These are phyloP conservation scores for Thalassia testudinum DNA, from an alignment of 116 monocot species.

Conservation along the genomic window DNA sequence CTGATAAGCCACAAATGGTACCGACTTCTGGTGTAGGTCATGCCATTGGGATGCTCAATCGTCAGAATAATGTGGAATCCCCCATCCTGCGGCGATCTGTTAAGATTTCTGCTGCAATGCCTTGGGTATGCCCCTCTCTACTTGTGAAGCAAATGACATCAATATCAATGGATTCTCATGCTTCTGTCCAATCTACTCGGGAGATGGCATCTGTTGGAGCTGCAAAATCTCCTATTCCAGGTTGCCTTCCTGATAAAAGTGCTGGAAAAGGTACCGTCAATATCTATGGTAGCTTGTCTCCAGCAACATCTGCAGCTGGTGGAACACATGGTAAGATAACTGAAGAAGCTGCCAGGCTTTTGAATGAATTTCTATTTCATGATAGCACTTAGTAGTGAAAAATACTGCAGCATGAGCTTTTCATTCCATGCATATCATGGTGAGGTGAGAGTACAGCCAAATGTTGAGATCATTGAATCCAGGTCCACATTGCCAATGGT, in stretches of 20 bases:
- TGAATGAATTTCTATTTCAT: constrained; percentile 36
- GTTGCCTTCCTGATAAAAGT: not conserved
- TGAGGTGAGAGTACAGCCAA: too few relatives aligned
- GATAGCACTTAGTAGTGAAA: not conserved
- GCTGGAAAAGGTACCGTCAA: not conserved
- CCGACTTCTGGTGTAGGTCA: not conserved
- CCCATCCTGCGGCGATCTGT: too few relatives aligned
- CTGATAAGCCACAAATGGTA: not conserved
- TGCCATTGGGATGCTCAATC: too few relatives aligned
- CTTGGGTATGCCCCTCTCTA: not conserved
- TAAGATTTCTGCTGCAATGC: not conserved
- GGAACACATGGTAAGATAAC: not conserved
- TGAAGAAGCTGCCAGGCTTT: constrained; percentile 25
- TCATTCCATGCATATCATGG: too few relatives aligned
- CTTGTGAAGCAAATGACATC: too few relatives aligned
- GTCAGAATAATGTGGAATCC: not conserved
- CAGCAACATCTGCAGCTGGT: not conserved
- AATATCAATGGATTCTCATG: not conserved
- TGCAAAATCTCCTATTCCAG: not conserved
- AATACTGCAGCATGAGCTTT: too few relatives aligned
- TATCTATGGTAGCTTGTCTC: not conserved
- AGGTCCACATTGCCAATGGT: too few relatives aligned
- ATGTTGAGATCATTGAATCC: too few relatives aligned
- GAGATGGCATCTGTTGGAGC: not conserved
- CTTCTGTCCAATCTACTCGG: not conserved